These are phyloP conservation scores for Cucumis cinereus DNA, from an alignment of 306 rosid genomes.

Conservation along the genomic window DNA sequence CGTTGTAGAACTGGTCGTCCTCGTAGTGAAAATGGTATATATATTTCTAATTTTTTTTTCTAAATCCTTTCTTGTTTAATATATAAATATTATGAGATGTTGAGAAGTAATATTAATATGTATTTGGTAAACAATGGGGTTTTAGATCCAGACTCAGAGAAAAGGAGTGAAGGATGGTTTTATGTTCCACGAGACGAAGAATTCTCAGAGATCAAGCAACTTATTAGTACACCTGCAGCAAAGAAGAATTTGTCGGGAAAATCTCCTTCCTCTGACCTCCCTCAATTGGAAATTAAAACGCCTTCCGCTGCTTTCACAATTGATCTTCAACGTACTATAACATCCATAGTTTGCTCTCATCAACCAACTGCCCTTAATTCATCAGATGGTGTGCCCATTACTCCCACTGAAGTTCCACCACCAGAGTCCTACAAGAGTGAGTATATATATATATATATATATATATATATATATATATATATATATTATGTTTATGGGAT, in stretches of 20 bases:
- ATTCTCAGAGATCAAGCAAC: not conserved
- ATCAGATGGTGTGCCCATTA: too few species aligned
- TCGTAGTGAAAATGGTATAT: too few species aligned
- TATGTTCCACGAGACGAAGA: constrained; percentile 42
- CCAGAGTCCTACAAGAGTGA: not conserved
- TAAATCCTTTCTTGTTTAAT: not conserved
- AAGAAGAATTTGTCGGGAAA: not conserved
- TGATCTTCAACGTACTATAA: not conserved
- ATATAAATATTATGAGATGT: too few species aligned
- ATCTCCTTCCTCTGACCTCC: constrained; percentile 23
- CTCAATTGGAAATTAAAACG: not conserved
- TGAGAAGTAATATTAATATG: too few species aligned
- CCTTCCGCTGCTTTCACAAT: not conserved
- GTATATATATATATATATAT: too few species aligned
- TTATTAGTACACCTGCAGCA: not conserved
- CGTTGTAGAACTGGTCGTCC: constrained; percentile 14
- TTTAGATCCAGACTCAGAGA: constrained; percentile 19
- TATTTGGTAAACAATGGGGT: not conserved
- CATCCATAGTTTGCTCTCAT: not conserved
- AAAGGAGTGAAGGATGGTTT: constrained; percentile 14
- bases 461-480: too few species aligned
- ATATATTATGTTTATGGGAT: too few species aligned
- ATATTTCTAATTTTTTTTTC: too few species aligned
- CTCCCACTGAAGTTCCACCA: not conserved
- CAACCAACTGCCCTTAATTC: too few species aligned